These are phyloP conservation scores for Lotus japonicus DNA, from an alignment of 306 rosid species.

Conservation along the genomic window DNA sequence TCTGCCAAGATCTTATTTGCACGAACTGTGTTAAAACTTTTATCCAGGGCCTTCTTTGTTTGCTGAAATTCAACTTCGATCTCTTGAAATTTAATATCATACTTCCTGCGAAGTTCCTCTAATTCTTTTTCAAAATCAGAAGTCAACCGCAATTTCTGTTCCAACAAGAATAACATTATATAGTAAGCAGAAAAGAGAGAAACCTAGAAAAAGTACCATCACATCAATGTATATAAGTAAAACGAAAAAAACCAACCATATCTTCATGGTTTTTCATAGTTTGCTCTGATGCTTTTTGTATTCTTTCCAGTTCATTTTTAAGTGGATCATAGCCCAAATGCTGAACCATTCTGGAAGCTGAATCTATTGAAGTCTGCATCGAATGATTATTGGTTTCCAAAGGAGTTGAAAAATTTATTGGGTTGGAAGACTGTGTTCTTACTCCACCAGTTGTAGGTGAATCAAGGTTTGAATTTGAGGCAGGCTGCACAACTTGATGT, in stretches of 20 bases:
- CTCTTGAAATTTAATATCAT: conserved; percentile 43
- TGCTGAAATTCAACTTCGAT: conserved; percentile 36
- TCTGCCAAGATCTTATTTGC: conserved; percentile 61
- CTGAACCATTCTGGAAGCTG: conserved; percentile 24
- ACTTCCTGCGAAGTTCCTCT: conserved; percentile 55
- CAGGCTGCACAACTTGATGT: conserved; percentile 19
- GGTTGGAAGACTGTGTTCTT: conserved; percentile 24
- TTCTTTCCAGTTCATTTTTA: conserved; percentile 55
- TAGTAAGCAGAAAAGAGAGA: conserved; percentile 17
- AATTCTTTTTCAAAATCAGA: conserved; percentile 66
- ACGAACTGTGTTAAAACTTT: conserved; percentile 31
- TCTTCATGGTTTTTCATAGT: conserved; percentile 34
- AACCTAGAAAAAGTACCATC: not conserved
- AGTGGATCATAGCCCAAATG: conserved; percentile 48
- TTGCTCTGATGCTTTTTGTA: conserved; percentile 36
- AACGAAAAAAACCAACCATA: conserved; percentile 45
- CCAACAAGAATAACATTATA: conserved; percentile 19
- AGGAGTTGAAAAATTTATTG: conserved; percentile 31
- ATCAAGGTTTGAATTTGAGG: conserved; percentile 20
- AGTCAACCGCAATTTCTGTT: conserved; percentile 60
- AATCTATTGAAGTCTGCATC: conserved; percentile 30
- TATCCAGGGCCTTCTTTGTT: conserved; percentile 41
- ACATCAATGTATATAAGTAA: not conserved
- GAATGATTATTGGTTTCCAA: conserved; percentile 35
- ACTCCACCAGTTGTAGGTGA: conserved; percentile 8